A percentile compares a stretch with the other conserved stretches of the same genome.
These are phyloP conservation scores for Boehmeria nivea DNA, from an alignment of 306 rosid genomes.

Conservation along the genomic window DNA sequence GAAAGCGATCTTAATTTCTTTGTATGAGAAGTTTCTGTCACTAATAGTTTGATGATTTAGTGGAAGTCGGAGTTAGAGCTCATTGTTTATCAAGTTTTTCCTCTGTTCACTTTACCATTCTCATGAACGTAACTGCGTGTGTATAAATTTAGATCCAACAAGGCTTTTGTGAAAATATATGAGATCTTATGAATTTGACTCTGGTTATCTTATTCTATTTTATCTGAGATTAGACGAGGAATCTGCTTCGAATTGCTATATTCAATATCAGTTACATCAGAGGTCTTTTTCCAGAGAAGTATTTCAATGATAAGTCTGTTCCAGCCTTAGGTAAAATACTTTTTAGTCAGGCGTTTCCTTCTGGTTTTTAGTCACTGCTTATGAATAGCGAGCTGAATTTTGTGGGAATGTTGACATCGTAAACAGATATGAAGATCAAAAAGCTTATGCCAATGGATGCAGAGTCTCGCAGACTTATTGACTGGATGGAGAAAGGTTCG, in stretches of 20 bases:
- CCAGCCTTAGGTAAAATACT: conserved; percentile 70
- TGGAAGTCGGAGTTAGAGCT: too few relatives aligned
- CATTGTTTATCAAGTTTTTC: too few relatives aligned
- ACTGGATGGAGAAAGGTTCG: conserved; percentile 96
- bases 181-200: conserved; percentile 8
- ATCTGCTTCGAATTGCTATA: conserved; percentile 91
- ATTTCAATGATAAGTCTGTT: conserved; percentile 86
- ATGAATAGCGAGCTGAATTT: conserved; percentile 14
- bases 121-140: too few relatives aligned
- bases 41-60: too few relatives aligned
- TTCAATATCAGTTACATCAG: conserved; percentile 92
- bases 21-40: too few relatives aligned
- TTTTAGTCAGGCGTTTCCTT: neutral
- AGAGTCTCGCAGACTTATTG: conserved; percentile 86
- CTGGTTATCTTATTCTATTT: conserved; percentile 10
- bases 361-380: conserved; percentile 4
- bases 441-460: conserved; percentile 91
- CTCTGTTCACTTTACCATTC: too few relatives aligned
- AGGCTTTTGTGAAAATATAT: neutral
- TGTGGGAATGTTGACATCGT: conserved; percentile 16
- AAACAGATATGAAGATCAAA: conserved; percentile 89
- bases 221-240: conserved; percentile 62
- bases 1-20: too few relatives aligned
- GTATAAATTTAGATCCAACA: too few relatives aligned
- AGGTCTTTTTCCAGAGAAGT: conserved; percentile 95